These are phyloP conservation scores for Hibiscus mutabilis DNA, from an alignment of 345 rosid genomes.

Conservation along the genomic window DNA sequence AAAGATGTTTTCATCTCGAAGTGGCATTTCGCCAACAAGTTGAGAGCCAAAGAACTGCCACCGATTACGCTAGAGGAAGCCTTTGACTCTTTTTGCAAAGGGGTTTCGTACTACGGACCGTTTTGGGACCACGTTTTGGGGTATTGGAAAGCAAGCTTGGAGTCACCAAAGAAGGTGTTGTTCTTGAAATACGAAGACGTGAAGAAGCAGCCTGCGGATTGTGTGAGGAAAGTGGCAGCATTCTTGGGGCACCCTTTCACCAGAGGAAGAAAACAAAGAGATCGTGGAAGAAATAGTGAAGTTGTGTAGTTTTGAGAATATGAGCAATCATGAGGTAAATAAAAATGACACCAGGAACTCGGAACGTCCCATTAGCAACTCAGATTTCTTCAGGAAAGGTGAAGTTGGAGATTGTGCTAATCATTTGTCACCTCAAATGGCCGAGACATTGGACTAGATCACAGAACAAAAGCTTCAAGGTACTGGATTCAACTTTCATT, in stretches of 20 bases:
- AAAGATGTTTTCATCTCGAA: conserved; percentile 22
- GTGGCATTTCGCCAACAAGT: conserved; percentile 22
- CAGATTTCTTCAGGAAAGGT: conserved; percentile 27
- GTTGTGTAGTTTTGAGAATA: conserved; percentile 29
- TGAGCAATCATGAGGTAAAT: conserved; percentile 29
- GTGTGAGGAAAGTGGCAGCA: conserved; percentile 20
- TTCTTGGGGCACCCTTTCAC: conserved; percentile 19
- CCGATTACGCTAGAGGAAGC: background rate
- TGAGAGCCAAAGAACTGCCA: background rate
- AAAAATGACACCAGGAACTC: background rate
- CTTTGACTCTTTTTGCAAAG: conserved; percentile 1
- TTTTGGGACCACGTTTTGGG: conserved; percentile 10
- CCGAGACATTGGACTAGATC: conserved; percentile 7
- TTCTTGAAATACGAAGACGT: conserved; percentile 24
- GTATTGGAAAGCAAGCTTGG: conserved; percentile 1
- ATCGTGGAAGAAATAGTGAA: conserved; percentile 15
- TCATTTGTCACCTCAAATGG: conserved; percentile 21
- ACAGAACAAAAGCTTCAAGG: conserved; percentile 14
- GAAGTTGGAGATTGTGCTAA: conserved; percentile 30
- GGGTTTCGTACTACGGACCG: background rate
- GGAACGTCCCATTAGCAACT: background rate
- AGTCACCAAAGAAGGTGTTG: background rate
- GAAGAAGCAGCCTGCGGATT: conserved; percentile 12
- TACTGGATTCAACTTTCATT: conserved; percentile 10
- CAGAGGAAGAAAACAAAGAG: conserved; percentile 18